Percentiles rank a stretch among this genome's conserved stretches.
Conservation (phyloP, 495 filamentous ascomycete species). For the Trichoderma asperelloides region DNA sequence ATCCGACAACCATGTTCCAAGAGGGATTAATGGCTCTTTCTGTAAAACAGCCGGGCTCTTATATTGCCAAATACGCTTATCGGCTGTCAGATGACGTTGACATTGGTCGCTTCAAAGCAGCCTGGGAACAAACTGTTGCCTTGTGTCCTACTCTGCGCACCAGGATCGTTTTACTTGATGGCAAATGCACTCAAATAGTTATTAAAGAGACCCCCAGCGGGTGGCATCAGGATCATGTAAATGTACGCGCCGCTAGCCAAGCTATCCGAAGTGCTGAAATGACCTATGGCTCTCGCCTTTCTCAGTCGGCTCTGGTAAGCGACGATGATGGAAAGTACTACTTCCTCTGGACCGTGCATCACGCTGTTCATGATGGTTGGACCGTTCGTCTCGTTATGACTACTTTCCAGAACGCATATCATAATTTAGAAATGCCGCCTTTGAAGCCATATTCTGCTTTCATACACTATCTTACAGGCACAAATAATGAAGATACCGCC, state of each 20-base stretch:
- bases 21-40: constrained; percentile 29
- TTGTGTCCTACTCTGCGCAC: not conserved
- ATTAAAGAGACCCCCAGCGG: not conserved
- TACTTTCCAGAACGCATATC: constrained; percentile 10
- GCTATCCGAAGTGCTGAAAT: not conserved
- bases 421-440: not conserved
- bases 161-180: not conserved
- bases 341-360: constrained; percentile 42
- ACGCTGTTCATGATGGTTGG: constrained; percentile 6
- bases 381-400: constrained; percentile 1
- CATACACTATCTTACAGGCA: not conserved
- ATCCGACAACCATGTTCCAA: constrained; percentile 53
- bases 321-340: constrained; percentile 10
- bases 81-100: constrained; percentile 14
- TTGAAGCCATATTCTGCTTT: constrained; percentile 3
- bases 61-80: constrained; percentile 32
- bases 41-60: constrained; percentile 23
- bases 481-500: not conserved
- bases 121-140: not conserved
- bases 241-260: constrained; percentile 16
- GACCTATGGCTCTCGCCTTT: constrained; percentile 15
- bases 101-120: constrained; percentile 15
- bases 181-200: not conserved
- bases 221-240: constrained; percentile 12
- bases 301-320: constrained; percentile 17